phyloP scores from a whole-genome alignment of 805 yeast species.

The Teunomyces panamensis region DNA sequence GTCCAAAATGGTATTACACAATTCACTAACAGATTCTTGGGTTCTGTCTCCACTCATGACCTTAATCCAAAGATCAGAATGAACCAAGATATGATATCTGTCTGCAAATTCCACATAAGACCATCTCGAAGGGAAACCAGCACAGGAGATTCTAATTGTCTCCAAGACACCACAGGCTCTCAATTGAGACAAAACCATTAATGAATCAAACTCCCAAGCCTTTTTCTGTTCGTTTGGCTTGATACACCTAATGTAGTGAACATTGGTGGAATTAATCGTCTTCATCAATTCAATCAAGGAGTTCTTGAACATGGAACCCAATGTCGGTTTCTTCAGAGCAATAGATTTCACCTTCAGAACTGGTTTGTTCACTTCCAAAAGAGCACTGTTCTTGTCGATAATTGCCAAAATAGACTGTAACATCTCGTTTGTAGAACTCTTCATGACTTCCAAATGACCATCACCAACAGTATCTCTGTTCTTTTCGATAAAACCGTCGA shows the following conservation, averaged over 20 bases:
- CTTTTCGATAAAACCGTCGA: conserved; percentile 94
- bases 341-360: conserved; percentile 28
- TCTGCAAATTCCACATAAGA: conserved; percentile 89
- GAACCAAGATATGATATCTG: conserved; percentile 79
- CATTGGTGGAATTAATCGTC: conserved; percentile 92
- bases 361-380: conserved; percentile 33
- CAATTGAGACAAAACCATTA: conserved; percentile 91
- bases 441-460: conserved; percentile 85
- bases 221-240: conserved; percentile 92
- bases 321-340: conserved; percentile 77
- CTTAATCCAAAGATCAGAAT: conserved; percentile 64
- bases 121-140: conserved; percentile 97
- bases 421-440: conserved; percentile 63
- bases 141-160: conserved; percentile 93
- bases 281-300: conserved; percentile 90
- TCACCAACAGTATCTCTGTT: conserved; percentile 97
- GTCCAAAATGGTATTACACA: conserved; percentile 66
- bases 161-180: conserved; percentile 99
- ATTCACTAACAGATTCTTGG: conserved; percentile 54
- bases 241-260: conserved; percentile 94
- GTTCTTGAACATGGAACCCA: conserved; percentile 90
- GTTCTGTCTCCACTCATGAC: conserved; percentile 52
- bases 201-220: conserved; percentile 94
- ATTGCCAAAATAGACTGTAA: conserved; percentile 62
- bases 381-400: conserved; percentile 57